Evolutionary conservation across 257 asterid species (phyloP).

Genomic region (Ajuga chamaepitys): DNA sequence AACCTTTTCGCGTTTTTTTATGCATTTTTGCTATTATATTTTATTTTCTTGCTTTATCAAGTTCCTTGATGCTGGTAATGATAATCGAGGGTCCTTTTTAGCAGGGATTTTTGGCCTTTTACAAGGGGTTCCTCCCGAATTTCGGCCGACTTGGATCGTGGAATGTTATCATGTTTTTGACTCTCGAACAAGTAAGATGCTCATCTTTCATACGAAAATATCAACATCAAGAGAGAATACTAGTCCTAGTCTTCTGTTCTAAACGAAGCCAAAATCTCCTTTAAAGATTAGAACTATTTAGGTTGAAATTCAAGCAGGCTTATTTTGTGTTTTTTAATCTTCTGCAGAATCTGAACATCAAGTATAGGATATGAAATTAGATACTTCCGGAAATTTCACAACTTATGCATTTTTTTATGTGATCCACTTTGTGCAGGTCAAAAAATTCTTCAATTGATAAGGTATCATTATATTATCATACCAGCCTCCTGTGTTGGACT

Average conservation of each 20-base stretch:
- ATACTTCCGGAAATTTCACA: not conserved
- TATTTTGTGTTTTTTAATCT: not conserved
- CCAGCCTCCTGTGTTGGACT: not conserved
- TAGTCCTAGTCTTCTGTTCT: not conserved
- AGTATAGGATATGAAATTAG: not conserved
- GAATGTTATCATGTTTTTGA: slow-evolving; percentile 86
- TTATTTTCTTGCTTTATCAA: not conserved
- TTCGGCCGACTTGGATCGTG: slow-evolving; percentile 73
- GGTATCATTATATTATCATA: not conserved
- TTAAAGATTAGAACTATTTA: not conserved
- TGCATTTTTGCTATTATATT: not conserved
- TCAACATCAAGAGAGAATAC: not conserved
- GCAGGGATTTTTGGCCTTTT: slow-evolving; percentile 79
- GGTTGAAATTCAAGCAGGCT: not conserved
- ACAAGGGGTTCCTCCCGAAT: slow-evolving; percentile 86
- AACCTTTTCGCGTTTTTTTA: not conserved
- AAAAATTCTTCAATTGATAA: slow-evolving; percentile 34
- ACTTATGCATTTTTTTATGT: too few relatives aligned
- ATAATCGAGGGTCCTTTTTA: not conserved
- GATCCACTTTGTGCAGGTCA: slow-evolving; percentile 45
- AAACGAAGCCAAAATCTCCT: not conserved
- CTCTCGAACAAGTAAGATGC: slow-evolving; percentile 63
- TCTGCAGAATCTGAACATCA: not conserved
- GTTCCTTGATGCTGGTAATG: slow-evolving; percentile 1
- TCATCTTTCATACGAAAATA: slow-evolving; percentile 2